A percentile compares a stretch with the other conserved stretches of the same genome.
These are phyloP conservation scores for Penicillium alfredii DNA, from an alignment of 495 filamentous ascomycete species.

Conservation along the genomic window DNA sequence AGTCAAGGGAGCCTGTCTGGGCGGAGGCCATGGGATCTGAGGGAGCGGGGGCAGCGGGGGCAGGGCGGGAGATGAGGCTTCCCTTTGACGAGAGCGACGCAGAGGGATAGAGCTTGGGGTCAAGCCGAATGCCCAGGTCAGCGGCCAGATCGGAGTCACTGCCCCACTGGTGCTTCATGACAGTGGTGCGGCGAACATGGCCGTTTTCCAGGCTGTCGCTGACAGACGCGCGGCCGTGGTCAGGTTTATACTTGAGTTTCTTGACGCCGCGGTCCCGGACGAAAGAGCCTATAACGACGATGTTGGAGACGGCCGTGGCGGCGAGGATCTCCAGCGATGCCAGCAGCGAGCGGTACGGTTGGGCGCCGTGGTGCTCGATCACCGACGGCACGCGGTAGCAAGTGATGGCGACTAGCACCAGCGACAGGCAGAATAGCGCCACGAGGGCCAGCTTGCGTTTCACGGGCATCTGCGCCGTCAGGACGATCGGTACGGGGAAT, in stretches of 20 bases:
- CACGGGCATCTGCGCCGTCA: conserved; percentile 61
- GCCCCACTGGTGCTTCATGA: conserved; percentile 64
- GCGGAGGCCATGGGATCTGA: conserved; percentile 19
- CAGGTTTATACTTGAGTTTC: conserved; percentile 62
- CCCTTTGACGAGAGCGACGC: conserved; percentile 3
- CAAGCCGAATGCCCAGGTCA: conserved; percentile 61
- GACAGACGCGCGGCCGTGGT: conserved; percentile 48
- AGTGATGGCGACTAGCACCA: conserved; percentile 68
- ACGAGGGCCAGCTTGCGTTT: conserved; percentile 63
- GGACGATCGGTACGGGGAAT: conserved; percentile 83
- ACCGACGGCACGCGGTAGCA: conserved; percentile 71
- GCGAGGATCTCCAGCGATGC: conserved; percentile 75
- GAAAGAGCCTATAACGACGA: conserved; percentile 74
- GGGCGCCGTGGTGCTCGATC: conserved; percentile 53
- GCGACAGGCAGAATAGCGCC: conserved; percentile 73
- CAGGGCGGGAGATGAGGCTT: conserved; percentile 13
- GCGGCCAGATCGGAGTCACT: conserved; percentile 75
- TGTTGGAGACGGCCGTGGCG: conserved; percentile 70
- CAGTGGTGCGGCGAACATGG: conserved; percentile 42
- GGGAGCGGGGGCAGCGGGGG: conserved; percentile 32
- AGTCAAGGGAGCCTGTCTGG: conserved; percentile 25
- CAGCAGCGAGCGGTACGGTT: conserved; percentile 69
- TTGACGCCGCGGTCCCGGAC: conserved; percentile 73
- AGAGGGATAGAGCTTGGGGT: conserved; percentile 50
- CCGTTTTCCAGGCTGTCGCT: conserved; percentile 47